These are phyloP conservation scores for Polytrichum formosum DNA, from an alignment of 225 moss, liverwort and hornwort species.

Conservation along the genomic window DNA sequence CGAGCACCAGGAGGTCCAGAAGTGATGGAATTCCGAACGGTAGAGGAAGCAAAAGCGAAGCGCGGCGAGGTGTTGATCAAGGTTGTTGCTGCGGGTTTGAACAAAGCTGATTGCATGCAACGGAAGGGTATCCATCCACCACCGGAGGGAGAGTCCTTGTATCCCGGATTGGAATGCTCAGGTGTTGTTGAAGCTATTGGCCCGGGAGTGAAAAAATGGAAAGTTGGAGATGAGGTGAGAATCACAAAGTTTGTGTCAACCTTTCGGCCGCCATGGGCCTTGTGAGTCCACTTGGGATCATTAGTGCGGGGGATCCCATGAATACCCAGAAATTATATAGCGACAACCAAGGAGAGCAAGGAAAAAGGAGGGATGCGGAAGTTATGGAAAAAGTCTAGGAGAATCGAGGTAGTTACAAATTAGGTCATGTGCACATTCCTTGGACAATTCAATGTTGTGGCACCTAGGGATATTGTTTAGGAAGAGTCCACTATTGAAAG, in stretches of 20 bases:
- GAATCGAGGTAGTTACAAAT: too few species aligned
- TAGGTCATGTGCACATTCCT: too few species aligned
- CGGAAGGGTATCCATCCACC: conserved; percentile 58
- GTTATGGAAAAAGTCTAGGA: too few species aligned
- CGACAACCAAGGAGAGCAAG: too few species aligned
- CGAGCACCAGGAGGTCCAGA: conserved; percentile 62
- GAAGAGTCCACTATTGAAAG: too few species aligned
- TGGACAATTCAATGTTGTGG: too few species aligned
- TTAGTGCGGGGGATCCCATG: too few species aligned
- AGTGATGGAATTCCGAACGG: conserved; percentile 62
- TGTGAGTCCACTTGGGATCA: too few species aligned
- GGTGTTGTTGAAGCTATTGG: conserved; percentile 64
- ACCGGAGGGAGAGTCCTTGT: conserved; percentile 51
- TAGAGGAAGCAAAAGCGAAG: conserved; percentile 40
- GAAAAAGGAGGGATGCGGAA: too few species aligned
- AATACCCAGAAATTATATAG: too few species aligned
- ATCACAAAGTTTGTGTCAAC: not conserved
- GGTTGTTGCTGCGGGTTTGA: conserved; percentile 47
- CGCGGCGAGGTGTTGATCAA: conserved; percentile 68
- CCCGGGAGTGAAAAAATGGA: conserved; percentile 66
- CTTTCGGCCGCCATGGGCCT: too few species aligned
- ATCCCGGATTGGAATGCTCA: conserved; percentile 77
- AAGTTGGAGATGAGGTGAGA: conserved; percentile 67
- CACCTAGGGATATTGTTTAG: too few species aligned
- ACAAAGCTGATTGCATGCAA: conserved; percentile 67